Base-by-base conservation (phyloP, 2,329 filamentous ascomycete genomes). In the Penicillium sp. region DNA sequence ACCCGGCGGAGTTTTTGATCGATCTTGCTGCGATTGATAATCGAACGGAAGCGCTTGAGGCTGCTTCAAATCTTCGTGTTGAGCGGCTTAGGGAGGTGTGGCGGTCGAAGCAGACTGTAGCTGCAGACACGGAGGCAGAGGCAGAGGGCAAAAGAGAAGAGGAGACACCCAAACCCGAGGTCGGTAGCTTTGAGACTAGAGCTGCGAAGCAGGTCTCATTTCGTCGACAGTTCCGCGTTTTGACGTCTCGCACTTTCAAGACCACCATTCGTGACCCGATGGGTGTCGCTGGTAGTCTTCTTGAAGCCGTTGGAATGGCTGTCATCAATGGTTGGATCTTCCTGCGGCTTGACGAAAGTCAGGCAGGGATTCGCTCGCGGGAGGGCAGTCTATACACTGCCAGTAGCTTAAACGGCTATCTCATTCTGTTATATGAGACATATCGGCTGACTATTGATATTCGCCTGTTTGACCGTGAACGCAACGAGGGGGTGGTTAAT, bases 361-460 rank as follows among this genome's bases (percentile, higher is more conserved):
- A 88, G 47, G 79, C 88, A 1, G 89, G 89, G 0, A 92, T 93
- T 48, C 82, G 89, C 25, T 91, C 89, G 27, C 82, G 89, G 1
- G 78, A 92, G 70, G 89, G 88, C 49, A 88, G 87, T 6, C 74
- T 93, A 0, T 93, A 92, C 65, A 90, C 84, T 2, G 85, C 87
- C 0, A 81, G 87, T 7, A 87, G 84, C 5, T 78, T 93, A 6
- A 89, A 93, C 67, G 89, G 89, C 1, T 93, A 93, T 67, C 79
- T 93, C 3, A 87, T 91, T 49, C 78, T 93, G 12, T 79, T 91
- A 13, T 92, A 90, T 60, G 90, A 93, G 71, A 86, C 85, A 0
- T 93, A 90, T 66, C 85, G 90, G 5, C 76, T 93, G 57, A 90
- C 87, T 0, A 82, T 89, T 49, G 89, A 93, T 61, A 90, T 93